Base-by-base conservation (phyloP, 306 rosid species). In the Begonia loranthoides region DNA sequence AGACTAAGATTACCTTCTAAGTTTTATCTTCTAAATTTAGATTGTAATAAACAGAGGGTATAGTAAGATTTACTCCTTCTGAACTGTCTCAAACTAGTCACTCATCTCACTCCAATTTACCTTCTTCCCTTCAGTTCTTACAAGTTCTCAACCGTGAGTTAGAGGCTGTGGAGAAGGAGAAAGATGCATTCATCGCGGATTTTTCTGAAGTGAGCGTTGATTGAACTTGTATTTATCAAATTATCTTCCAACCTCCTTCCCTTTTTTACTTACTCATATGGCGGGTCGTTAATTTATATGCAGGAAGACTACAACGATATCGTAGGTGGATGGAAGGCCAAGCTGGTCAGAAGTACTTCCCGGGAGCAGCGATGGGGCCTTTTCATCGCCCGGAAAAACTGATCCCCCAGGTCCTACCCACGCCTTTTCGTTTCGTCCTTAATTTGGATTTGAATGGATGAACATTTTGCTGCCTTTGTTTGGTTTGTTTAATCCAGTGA, bases 311-410 rank as follows among this genome's bases (percentile, higher is more conserved):
- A 58, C 56, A 63, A 65, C n/a, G 79, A 69, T 12, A 74, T 74
- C 9, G 58, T 70, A 15, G 70, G 68, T 58, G 79, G 79, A 28
- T 74, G 79, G 79, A 66, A 74, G 58, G 73, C 79, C 9, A 74
- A 74, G 62, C 69, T 74, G 24, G 11, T 65, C 52, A 69, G 76
- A 60, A 70, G 52, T 21, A 16, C 67, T 10, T 65, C 70, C 0
- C 73, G 73, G 34, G 76, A 74, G 76, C 79, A 74, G 59, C 61
- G 61, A 54, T 74, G 79, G 79, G 79, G 79, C 12, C 67, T 74
- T 7, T 74, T 90, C 71, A 44, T 82, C 60, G 97, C 95, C 56
- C 76, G 57, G 69, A 89, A 85, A 68, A 72, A 60, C 1, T 82
- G 78, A 75, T 54, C 22, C 24, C 38, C 33, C 57, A 41, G 34